phyloP scores from a whole-genome alignment of 768 basidiomycete species.

The Podaxis sp. region DNA sequence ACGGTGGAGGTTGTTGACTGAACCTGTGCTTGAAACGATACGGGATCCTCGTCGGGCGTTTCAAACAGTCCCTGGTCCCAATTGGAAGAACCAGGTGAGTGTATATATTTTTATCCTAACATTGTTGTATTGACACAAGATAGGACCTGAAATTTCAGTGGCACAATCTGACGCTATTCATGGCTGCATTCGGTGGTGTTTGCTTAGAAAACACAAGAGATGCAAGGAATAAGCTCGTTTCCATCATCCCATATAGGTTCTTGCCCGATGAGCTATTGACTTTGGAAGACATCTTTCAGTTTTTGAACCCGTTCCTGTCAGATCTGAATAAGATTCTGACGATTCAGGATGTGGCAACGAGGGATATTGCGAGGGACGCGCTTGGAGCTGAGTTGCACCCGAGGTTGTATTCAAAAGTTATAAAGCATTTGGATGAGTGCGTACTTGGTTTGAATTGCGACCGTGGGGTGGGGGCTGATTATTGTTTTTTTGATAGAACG shows the following conservation, averaged over 20 bases:
- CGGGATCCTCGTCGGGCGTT: constrained; percentile 30
- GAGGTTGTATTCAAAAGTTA: constrained; percentile 61
- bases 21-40: constrained; percentile 48
- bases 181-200: constrained; percentile 71
- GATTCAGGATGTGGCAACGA: constrained; percentile 58
- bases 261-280: constrained; percentile 77
- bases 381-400: constrained; percentile 79
- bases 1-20: constrained; percentile 68
- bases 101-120: background rate
- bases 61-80: constrained; percentile 25
- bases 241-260: constrained; percentile 53
- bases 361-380: constrained; percentile 81
- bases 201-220: constrained; percentile 30
- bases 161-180: constrained; percentile 80
- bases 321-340: constrained; percentile 71
- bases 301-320: constrained; percentile 65
- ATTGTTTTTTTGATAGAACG: constrained; percentile 11
- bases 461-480: constrained; percentile 8
- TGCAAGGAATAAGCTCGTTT: constrained; percentile 50
- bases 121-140: background rate
- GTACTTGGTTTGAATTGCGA: constrained; percentile 24
- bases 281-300: constrained; percentile 52
- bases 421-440: constrained; percentile 75
- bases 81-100: constrained; percentile 29
- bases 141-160: constrained; percentile 80